Evolutionary conservation across 768 basidiomycete genomes (phyloP).

Genomic region (Agaricus blazei): DNA sequence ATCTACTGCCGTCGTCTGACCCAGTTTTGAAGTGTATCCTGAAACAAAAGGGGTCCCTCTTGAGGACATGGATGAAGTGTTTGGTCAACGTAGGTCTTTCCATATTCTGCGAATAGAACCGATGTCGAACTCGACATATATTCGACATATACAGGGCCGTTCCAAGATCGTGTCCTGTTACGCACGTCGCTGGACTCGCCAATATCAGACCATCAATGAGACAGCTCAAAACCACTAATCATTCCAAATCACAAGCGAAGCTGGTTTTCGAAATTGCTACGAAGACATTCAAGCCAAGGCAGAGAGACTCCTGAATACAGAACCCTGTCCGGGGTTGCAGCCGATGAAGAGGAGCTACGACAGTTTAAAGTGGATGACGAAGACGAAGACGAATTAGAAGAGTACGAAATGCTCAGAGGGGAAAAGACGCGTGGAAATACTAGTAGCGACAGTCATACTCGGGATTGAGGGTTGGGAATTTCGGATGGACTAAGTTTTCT

Average conservation of each 20-base stretch:
- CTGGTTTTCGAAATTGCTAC: background rate
- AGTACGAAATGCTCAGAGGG: background rate
- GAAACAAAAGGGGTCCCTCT: constrained; percentile 78
- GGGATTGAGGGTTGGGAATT: background rate
- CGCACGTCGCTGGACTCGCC: constrained; percentile 6
- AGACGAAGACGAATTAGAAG: background rate
- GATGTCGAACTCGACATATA: background rate
- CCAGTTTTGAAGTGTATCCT: constrained; percentile 55
- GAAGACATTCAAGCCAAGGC: background rate
- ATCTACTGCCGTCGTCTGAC: background rate
- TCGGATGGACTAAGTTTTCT: no score
- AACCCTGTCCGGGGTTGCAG: background rate
- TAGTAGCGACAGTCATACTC: background rate
- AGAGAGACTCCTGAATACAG: background rate
- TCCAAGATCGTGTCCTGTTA: constrained; percentile 8
- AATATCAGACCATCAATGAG: background rate
- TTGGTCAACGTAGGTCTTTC: constrained; percentile 59
- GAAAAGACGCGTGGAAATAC: background rate
- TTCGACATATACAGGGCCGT: background rate
- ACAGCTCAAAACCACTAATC: background rate
- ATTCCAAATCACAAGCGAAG: background rate
- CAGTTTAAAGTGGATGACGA: background rate
- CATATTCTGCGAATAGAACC: background rate
- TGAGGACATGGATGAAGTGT: constrained; percentile 83
- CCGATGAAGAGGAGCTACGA: constrained; percentile 3